A percentile compares a stretch with the other conserved stretches of the same genome.
These are phyloP conservation scores for Mortierella claussenii DNA, from an alignment of 192 early-diverging fungal genomes.

Conservation along the genomic window DNA sequence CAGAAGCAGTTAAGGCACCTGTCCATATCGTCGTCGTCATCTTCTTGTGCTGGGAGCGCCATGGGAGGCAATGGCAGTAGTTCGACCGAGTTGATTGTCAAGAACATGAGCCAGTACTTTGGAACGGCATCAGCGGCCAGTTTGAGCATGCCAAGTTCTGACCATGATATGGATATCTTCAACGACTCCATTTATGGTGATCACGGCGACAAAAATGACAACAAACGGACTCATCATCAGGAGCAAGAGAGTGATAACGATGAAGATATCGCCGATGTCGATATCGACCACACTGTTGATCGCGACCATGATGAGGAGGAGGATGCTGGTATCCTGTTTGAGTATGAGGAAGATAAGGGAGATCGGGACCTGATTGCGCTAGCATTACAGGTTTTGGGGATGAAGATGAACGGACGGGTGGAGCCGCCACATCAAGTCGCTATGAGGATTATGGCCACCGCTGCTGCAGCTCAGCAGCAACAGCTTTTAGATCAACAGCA, in stretches of 20 bases:
- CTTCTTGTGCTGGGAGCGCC: neutral
- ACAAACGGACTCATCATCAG: too few relatives aligned
- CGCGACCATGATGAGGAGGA: constrained; percentile 1
- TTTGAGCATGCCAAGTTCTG: constrained; percentile 7
- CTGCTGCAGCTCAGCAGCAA: constrained; percentile 36
- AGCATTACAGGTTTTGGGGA: constrained; percentile 79
- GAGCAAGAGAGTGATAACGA: too few relatives aligned
- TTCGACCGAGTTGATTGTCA: constrained; percentile 18
- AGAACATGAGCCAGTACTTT: constrained; percentile 34
- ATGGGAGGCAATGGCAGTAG: neutral
- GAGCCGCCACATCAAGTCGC: constrained; percentile 70
- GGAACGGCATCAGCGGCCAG: constrained; percentile 7
- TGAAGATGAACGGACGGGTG: constrained; percentile 71
- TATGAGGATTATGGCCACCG: constrained; percentile 60
- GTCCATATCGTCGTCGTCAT: neutral
- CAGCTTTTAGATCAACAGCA: constrained; percentile 31
- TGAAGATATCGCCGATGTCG: too few relatives aligned
- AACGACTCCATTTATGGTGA: neutral
- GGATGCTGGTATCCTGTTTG: constrained; percentile 39
- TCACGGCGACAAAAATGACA: neutral
- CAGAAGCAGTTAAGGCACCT: neutral
- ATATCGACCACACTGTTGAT: too few relatives aligned
- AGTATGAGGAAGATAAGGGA: constrained; percentile 66
- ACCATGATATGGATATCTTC: neutral
- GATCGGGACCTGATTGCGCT: constrained; percentile 82